A percentile compares a stretch with the other conserved stretches of the same genome.
phyloP scores from a whole-genome alignment of 1,284 basidiomycete species.

The Cryptococcus jaspeensis region DNA sequence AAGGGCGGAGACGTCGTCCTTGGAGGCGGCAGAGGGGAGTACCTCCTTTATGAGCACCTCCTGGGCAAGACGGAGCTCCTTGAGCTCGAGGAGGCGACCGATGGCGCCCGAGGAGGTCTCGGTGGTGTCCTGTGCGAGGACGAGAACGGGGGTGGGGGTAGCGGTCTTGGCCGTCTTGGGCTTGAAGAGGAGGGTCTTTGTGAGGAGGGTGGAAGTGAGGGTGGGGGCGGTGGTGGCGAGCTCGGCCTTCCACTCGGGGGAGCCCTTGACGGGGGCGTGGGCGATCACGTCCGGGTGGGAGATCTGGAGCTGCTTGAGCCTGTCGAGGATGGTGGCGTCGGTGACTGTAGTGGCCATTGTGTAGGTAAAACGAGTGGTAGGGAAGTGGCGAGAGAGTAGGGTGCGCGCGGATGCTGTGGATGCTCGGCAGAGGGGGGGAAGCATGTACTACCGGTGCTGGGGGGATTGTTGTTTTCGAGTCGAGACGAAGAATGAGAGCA shows the following conservation, averaged over 20 bases:
- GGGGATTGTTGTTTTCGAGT: background rate
- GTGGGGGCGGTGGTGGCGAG: conserved; percentile 25
- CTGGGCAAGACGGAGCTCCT: conserved; percentile 84
- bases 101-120: conserved; percentile 72
- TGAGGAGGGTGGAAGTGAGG: conserved; percentile 6
- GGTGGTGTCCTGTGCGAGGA: conserved; percentile 79
- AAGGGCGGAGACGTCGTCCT: conserved; percentile 83
- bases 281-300: conserved; percentile 37
- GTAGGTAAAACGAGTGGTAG: background rate
- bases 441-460: conserved; percentile 12
- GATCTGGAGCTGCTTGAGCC: conserved; percentile 44
- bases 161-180: conserved; percentile 76
- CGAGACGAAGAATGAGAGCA: background rate
- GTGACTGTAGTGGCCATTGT: conserved; percentile 53
- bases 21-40: conserved; percentile 64
- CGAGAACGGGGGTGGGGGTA: conserved; percentile 77
- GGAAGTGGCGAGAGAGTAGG: background rate
- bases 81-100: conserved; percentile 79
- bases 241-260: conserved; percentile 48
- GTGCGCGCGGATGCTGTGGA: background rate
- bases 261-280: conserved; percentile 45
- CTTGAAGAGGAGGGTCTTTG: conserved; percentile 50
- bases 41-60: conserved; percentile 85
- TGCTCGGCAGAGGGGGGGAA: conserved; percentile 1
- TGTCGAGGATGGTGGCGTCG: conserved; percentile 63